phyloP scores from a whole-genome alignment of 305 asterid genomes.

The Lippia alba region DNA sequence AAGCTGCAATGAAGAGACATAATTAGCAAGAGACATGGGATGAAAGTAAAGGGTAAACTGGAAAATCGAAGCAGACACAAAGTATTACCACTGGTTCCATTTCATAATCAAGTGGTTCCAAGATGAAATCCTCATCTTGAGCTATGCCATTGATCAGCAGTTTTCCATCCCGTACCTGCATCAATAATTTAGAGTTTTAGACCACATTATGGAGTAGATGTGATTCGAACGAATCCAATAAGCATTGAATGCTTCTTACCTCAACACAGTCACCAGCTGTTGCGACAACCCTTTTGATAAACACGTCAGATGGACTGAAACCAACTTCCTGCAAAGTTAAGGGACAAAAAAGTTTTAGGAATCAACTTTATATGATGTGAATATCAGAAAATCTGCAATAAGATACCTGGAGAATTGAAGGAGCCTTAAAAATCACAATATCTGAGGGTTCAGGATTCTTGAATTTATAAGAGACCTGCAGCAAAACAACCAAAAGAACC shows the following conservation, averaged over 20 bases:
- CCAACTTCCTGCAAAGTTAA: conserved; percentile 63
- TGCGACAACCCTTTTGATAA: conserved; percentile 89
- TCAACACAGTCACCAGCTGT: conserved; percentile 85
- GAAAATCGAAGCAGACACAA: conserved; percentile 23
- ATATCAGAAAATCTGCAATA: not conserved
- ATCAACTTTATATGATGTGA: not conserved
- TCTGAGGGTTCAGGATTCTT: conserved; percentile 78
- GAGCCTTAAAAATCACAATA: conserved; percentile 85
- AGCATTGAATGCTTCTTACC: conserved; percentile 47
- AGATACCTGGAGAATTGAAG: conserved; percentile 76
- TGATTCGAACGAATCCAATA: conserved; percentile 13
- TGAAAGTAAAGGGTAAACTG: conserved; percentile 11
- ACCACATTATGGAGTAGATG: conserved; percentile 2
- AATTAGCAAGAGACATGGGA: conserved; percentile 18
- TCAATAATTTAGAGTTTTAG: conserved; percentile 6
- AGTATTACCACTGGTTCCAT: conserved; percentile 74
- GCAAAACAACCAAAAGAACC: conserved; percentile 21
- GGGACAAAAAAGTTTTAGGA: conserved; percentile 14
- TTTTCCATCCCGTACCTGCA: conserved; percentile 75
- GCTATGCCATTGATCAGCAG: conserved; percentile 69
- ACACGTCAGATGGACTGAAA: conserved; percentile 64
- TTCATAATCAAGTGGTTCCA: conserved; percentile 82
- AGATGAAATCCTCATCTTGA: conserved; percentile 76
- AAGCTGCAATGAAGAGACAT: conserved; percentile 49
- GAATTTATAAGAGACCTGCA: conserved; percentile 87